Base-by-base conservation (phyloP, 164 flowering plant species). In the Paratinospora sagittata region DNA sequence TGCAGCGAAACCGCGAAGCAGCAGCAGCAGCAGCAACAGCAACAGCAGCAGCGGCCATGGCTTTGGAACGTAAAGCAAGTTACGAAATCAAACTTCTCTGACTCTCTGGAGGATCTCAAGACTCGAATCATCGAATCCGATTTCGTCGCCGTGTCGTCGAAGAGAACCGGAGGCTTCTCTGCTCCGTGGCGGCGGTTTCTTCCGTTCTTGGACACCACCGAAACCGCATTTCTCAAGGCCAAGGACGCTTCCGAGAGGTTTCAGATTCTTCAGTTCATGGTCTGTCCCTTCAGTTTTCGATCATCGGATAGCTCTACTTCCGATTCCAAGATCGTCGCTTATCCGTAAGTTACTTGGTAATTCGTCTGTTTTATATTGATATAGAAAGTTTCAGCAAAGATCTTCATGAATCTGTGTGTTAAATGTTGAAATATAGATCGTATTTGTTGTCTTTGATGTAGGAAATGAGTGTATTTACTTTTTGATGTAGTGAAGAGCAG, bases 261-360 rank as follows among this genome's bases (percentile, higher is more conserved):
- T 70, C 92, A 87, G 85, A 67, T 90, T 14, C 72, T 93, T 45
- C 96, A 91, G 87, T 86, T 93, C 72, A 87, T 90, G 8, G 82
- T 91, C 62, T 93, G 96, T 82, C 97, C 98, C n/a, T 91, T 93
- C 76, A 67, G 81, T 12, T 47, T 72, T 21, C 13, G 27, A 71
- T 26, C 52, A 14, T 12, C 39, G 8, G n/a, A 62, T 49, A n/a
- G n/a, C 3, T 36, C 73, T 11, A 24, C 36, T 26, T 86, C 60
- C 55, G 68, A 36, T 43, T 75, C 89, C 72, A 86, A 87, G 67
- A 68, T 90, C 68, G 75, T 82, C 55, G 91, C 96, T 36, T 79
- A 86, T 69, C 98, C 98, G 96, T 93, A 52, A 81, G 93, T n/a
- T n/a, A n/a, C n/a, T n/a, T n/a, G n/a, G n/a, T n/a, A n/a, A n/a